Conservation (phyloP, 768 basidiomycete species). For the Boletus edulis region DNA sequence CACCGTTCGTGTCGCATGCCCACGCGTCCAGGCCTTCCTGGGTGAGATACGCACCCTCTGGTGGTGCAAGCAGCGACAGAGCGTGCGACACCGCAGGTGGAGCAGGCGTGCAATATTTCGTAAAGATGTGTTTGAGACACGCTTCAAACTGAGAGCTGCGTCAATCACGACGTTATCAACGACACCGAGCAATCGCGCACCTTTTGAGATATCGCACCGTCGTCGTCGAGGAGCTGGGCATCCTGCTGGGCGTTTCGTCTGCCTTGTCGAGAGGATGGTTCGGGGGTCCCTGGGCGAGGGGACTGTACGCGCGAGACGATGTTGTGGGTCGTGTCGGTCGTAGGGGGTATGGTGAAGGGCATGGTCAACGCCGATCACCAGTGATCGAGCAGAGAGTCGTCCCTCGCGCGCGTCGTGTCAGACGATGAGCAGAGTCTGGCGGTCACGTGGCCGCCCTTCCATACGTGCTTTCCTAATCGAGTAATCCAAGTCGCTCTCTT, state of each 20-base stretch:
- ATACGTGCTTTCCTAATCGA: slow-evolving; percentile 12
- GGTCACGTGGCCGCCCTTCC: slow-evolving; percentile 17
- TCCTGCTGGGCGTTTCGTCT: slow-evolving; percentile 49
- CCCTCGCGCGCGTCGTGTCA: slow-evolving; percentile 22
- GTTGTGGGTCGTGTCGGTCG: background rate
- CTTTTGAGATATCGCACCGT: slow-evolving; percentile 65
- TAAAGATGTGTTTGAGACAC: slow-evolving; percentile 74
- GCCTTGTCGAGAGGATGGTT: slow-evolving; percentile 59
- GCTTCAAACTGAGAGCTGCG: slow-evolving; percentile 50
- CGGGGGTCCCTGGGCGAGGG: slow-evolving; percentile 59
- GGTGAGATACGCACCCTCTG: slow-evolving; percentile 54
- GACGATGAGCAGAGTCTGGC: slow-evolving; percentile 17
- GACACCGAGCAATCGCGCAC: slow-evolving; percentile 32
- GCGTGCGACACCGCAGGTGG: slow-evolving; percentile 16
- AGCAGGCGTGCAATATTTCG: slow-evolving; percentile 66
- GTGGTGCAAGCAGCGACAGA: slow-evolving; percentile 42
- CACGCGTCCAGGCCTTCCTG: slow-evolving; percentile 66
- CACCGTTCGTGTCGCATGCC: slow-evolving; percentile 81
- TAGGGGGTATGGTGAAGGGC: slow-evolving; percentile 15
- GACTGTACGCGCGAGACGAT: slow-evolving; percentile 36
- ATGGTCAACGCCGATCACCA: slow-evolving; percentile 16
- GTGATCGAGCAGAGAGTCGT: slow-evolving; percentile 12
- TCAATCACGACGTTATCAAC: background rate
- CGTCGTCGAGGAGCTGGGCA: slow-evolving; percentile 64
- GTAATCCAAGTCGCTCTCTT: background rate